These are phyloP conservation scores for Neocatenulostroma microsporum DNA, from an alignment of 2,329 filamentous ascomycete genomes.

Conservation along the genomic window DNA sequence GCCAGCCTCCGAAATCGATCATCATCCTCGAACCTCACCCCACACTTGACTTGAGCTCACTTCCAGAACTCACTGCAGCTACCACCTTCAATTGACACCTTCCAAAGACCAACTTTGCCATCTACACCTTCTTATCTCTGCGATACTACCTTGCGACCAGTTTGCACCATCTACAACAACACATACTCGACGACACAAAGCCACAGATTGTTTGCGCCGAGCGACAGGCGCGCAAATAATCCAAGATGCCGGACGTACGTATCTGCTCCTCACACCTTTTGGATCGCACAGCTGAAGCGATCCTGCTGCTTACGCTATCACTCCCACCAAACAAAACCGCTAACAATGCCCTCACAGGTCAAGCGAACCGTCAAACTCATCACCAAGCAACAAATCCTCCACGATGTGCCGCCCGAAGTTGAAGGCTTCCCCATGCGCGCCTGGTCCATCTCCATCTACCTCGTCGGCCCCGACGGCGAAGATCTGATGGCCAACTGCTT, in stretches of 20 bases:
- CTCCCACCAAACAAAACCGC: not conserved
- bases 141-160: not conserved
- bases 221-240: conserved; percentile 1
- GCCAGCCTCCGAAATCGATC: too few relatives aligned
- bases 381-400: conserved; percentile 81
- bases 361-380: conserved; percentile 89
- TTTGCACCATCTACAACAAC: not conserved
- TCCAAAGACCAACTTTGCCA: not conserved
- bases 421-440: conserved; percentile 86
- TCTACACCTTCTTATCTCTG: not conserved
- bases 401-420: conserved; percentile 70
- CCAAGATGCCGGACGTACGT: conserved; percentile 16
- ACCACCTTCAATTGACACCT: not conserved
- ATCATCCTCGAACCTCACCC: too few relatives aligned
- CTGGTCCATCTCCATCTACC: conserved; percentile 81
- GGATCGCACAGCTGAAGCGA: too few relatives aligned
- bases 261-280: too few relatives aligned
- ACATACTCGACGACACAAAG: not conserved
- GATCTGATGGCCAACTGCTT: conserved; percentile 77
- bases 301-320: not conserved
- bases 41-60: not conserved
- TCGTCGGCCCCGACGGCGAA: conserved; percentile 79
- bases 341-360: conserved; percentile 39
- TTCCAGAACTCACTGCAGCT: not conserved
- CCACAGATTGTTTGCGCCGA: conserved; percentile 4